Base-by-base conservation (phyloP, 257 asterid genomes). In the Fraxinus americana region DNA sequence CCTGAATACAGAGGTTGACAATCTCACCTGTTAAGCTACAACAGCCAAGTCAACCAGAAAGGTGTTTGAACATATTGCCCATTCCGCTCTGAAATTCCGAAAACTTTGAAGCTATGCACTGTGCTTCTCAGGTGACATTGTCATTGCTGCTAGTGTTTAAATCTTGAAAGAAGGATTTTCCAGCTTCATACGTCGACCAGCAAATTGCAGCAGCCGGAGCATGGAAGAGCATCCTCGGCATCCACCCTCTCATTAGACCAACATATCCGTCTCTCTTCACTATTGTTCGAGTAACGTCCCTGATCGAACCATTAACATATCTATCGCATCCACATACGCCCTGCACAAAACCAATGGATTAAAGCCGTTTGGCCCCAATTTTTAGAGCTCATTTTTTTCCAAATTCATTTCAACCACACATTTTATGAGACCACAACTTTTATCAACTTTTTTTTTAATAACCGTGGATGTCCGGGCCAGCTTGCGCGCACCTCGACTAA, bases 151-250 rank as follows among this genome's bases (percentile, higher is more conserved):
- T 54, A 21, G 70, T 14, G 50, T 91, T 88, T 76, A 41, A 52
- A 23, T 92, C 95, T 78, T 90, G 90, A 85, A 96, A 96, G 86
- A 93, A 92, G 75, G 86, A 19, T 87, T 96, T 96, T 11, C 88
- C 88, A 73, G 99, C 93, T 91, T 96, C 99, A 66, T 96, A 93
- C 0, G 97, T 96, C 11, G 99, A 96, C 98, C 99, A 96, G 86
- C 97, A 92, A 82, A 96, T 92, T 23, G 99, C 99, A 76, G 99
- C 98, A 34, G 99, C 99, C 17, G 98, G 99, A 73, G 99, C 97
- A 81, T 96, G 99, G 89, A 96, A 96, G 75, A 96, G 97, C 98
- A 91, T 91, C 85, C 99, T 87, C 19, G 99, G 99, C 81, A 83
- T 78, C 99, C 98, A 96, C 8, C 99, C 99, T 83, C 99, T 89